Conservation (phyloP, 805 yeast species). For the Candida takata region DNA sequence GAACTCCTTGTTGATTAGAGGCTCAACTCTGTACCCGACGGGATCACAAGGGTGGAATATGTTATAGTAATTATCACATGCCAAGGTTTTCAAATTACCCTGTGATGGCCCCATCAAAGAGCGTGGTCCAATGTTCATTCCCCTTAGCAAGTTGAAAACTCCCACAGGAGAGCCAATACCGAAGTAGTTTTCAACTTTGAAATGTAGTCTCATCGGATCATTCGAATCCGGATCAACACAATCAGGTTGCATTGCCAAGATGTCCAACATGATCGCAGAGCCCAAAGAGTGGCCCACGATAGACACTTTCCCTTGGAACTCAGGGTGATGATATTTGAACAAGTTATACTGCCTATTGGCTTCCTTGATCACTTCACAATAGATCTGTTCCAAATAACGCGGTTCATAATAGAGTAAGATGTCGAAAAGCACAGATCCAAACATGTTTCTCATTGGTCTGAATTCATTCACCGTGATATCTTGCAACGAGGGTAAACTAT, state of each 20-base stretch:
- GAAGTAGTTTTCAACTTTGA: constrained; percentile 68
- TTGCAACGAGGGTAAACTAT: constrained; percentile 51
- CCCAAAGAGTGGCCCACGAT: constrained; percentile 91
- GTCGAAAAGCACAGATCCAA: constrained; percentile 86
- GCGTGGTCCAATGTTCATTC: constrained; percentile 49
- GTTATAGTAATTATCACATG: constrained; percentile 65
- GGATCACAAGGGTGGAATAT: constrained; percentile 90
- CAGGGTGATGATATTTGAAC: constrained; percentile 59
- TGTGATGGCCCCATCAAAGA: constrained; percentile 7
- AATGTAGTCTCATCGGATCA: constrained; percentile 43
- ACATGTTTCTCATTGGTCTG: constrained; percentile 62
- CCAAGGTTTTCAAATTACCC: constrained; percentile 32
- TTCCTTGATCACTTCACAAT: constrained; percentile 52
- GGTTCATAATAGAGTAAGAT: constrained; percentile 76
- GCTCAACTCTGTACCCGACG: constrained; percentile 84
- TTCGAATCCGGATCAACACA: constrained; percentile 17
- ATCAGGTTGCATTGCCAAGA: constrained; percentile 43
- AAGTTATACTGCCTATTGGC: constrained; percentile 55
- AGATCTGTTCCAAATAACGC: constrained; percentile 52
- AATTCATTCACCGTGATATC: constrained; percentile 77
- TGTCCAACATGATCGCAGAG: constrained; percentile 74
- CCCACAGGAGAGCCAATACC: constrained; percentile 91
- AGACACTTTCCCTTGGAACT: constrained; percentile 74
- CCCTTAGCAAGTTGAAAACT: constrained; percentile 67
- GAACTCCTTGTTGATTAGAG: constrained; percentile 51